Evolutionary conservation across 768 basidiomycete species (phyloP).

Genomic region (Lactarius deliciosus): DNA sequence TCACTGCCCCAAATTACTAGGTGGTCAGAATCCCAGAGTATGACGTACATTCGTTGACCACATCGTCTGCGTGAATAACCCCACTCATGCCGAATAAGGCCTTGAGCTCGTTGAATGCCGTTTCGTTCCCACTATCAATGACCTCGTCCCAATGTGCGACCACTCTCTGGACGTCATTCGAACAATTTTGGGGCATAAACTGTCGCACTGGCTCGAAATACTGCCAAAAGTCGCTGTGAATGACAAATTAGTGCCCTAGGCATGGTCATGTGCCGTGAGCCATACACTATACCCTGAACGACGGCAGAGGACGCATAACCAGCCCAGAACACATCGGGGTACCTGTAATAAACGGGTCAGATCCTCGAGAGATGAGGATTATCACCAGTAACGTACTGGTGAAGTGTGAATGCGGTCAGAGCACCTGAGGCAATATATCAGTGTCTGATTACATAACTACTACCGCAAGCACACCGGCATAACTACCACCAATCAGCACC

Average conservation of each 20-base stretch:
- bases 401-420: conserved; percentile 63
- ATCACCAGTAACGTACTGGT: conserved; percentile 43
- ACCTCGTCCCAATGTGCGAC: background rate
- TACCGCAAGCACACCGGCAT: conserved; percentile 34
- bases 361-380: background rate
- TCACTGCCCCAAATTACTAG: conserved; percentile 56
- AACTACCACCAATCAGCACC: conserved; percentile 47
- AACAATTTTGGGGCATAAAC: conserved; percentile 71
- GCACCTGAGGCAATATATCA: background rate
- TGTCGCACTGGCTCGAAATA: conserved; percentile 60
- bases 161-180: conserved; percentile 51
- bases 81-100: conserved; percentile 5
- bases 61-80: conserved; percentile 64
- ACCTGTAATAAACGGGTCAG: conserved; percentile 39
- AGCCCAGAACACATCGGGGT: conserved; percentile 56
- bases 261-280: background rate
- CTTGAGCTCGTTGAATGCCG: background rate
- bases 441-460: conserved; percentile 12
- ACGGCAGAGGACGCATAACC: conserved; percentile 46
- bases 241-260: background rate
- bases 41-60: conserved; percentile 52
- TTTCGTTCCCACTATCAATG: background rate
- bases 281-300: conserved; percentile 32
- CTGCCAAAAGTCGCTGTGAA: conserved; percentile 44
- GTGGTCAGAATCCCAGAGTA: conserved; percentile 38